phyloP scores from a whole-genome alignment of 192 early-diverging fungal species.

The Umbelopsis vinacea region DNA sequence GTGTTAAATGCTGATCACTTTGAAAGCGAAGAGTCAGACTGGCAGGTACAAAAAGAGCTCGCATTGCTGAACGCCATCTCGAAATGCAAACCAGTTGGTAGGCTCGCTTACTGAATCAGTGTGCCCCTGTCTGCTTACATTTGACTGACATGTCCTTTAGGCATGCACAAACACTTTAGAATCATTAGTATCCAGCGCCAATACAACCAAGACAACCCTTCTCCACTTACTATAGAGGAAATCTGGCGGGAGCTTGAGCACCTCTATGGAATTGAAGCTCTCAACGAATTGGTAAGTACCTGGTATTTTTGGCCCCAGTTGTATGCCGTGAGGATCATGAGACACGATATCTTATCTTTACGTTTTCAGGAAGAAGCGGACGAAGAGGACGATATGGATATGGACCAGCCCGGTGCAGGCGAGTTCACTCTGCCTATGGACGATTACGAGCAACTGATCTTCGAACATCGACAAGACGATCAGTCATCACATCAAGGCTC shows the following conservation, averaged over 20 bases:
- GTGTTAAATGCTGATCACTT: constrained; percentile 9
- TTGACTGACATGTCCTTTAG: constrained; percentile 24
- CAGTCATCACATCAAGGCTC: constrained; percentile 33
- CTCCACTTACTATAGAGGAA: constrained; percentile 46
- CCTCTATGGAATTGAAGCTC: constrained; percentile 48
- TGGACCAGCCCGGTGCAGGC: neutral
- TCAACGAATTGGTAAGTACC: constrained; percentile 51
- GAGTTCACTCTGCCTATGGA: constrained; percentile 55
- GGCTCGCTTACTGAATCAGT: neutral
- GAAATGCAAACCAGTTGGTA: constrained; percentile 58
- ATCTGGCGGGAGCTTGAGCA: constrained; percentile 50
- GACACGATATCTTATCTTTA: neutral
- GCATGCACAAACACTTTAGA: constrained; percentile 60
- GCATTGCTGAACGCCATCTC: constrained; percentile 51
- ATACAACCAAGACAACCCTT: constrained; percentile 48
- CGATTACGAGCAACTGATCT: constrained; percentile 53
- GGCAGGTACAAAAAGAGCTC: constrained; percentile 56
- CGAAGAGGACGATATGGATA: constrained; percentile 32
- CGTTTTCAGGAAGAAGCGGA: constrained; percentile 45
- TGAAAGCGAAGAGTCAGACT: constrained; percentile 32
- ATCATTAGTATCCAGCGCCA: constrained; percentile 56
- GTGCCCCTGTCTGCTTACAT: neutral
- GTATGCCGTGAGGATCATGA: neutral
- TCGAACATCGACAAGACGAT: constrained; percentile 47
- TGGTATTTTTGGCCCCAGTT: neutral